Evolutionary conservation across 2,329 filamentous ascomycete species (phyloP).

Genomic region (Thelonectria olida): DNA sequence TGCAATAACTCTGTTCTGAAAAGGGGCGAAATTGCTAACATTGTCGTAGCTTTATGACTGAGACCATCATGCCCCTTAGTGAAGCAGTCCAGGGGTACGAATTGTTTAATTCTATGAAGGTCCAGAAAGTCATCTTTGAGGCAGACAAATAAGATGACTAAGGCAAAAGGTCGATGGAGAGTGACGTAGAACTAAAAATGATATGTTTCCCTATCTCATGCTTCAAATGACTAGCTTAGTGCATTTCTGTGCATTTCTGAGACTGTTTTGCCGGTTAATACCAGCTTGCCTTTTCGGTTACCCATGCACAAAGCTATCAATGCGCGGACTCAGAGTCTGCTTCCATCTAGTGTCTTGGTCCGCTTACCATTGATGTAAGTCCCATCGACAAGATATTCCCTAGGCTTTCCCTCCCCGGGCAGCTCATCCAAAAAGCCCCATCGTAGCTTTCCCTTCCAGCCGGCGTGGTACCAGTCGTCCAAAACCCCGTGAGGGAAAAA

Average conservation of each 20-base stretch:
- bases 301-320: too few species aligned
- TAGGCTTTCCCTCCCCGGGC: neutral
- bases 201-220: too few species aligned
- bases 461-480: constrained; percentile 1
- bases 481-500: constrained; percentile 1
- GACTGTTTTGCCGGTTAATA: too few species aligned
- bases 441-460: constrained; percentile 1
- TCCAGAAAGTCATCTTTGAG: constrained; percentile 74
- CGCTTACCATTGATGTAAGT: constrained; percentile 15
- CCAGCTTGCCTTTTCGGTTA: too few species aligned
- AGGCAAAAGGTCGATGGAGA: too few species aligned
- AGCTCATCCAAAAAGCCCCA: constrained; percentile 15
- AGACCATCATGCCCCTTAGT: constrained; percentile 73
- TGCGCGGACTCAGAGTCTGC: too few species aligned
- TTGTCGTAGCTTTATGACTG: constrained; percentile 71
- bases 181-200: too few species aligned
- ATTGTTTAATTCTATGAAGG: constrained; percentile 74
- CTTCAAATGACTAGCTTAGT: too few species aligned
- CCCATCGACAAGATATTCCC: constrained; percentile 15
- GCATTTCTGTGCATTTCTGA: too few species aligned
- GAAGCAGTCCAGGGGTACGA: constrained; percentile 72
- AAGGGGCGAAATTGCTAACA: neutral
- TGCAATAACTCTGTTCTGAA: neutral
- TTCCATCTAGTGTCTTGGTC: too few species aligned
- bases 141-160: constrained; percentile 19